A percentile compares a stretch with the other conserved stretches of the same genome.
Evolutionary conservation across 257 asterid species (phyloP).

Genomic region (Nicotiana tabacum): DNA sequence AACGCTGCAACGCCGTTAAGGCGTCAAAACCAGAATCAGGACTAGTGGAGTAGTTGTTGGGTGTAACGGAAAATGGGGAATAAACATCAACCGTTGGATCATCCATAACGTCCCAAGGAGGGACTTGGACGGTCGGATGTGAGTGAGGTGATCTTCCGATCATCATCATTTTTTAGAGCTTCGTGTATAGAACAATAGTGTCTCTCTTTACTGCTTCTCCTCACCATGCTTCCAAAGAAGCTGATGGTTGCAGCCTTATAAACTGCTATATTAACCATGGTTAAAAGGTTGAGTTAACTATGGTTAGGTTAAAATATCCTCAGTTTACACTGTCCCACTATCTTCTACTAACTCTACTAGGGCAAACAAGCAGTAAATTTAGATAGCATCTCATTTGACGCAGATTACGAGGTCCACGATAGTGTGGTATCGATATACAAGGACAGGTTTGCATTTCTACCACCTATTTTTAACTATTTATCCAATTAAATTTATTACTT

Average conservation of each 20-base stretch:
- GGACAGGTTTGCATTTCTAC: conserved; percentile 19
- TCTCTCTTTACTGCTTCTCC: neutral
- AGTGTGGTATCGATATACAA: neutral
- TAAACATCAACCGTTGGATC: conserved; percentile 48
- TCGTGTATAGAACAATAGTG: neutral
- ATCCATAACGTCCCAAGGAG: conserved; percentile 46
- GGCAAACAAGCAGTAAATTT: neutral
- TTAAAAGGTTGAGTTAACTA: conserved; percentile 24
- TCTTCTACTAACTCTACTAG: neutral
- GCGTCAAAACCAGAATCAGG: conserved; percentile 27
- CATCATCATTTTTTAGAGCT: conserved; percentile 22
- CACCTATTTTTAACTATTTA: neutral
- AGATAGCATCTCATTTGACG: conserved; percentile 11
- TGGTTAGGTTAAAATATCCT: conserved; percentile 39
- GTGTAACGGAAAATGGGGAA: conserved; percentile 26
- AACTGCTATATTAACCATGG: conserved; percentile 40
- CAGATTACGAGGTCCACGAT: conserved; percentile 3
- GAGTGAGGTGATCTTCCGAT: conserved; percentile 40
- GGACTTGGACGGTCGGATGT: conserved; percentile 71
- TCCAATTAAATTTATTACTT: neutral
- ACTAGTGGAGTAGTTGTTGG: conserved; percentile 10
- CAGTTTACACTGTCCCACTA: conserved; percentile 1
- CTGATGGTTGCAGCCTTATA: conserved; percentile 27
- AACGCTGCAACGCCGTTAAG: conserved; percentile 58
- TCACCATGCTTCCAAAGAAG: neutral